These are phyloP conservation scores for Termitomyces sp. DNA, from an alignment of 768 basidiomycete genomes.

Conservation along the genomic window DNA sequence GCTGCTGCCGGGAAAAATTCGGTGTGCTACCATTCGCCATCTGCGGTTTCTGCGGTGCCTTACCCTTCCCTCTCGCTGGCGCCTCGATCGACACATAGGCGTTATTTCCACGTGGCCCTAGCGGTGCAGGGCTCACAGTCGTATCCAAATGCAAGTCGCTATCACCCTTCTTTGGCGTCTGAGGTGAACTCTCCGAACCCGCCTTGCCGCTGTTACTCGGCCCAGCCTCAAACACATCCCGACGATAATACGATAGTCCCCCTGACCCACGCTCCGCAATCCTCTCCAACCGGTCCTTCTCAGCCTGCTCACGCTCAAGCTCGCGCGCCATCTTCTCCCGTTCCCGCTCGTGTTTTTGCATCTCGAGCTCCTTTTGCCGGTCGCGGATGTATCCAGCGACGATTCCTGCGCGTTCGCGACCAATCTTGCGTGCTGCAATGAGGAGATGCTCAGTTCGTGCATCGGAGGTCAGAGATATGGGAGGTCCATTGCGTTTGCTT, in stretches of 20 bases:
- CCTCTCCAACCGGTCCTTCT: slow-evolving; percentile 23
- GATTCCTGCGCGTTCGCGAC: slow-evolving; percentile 53
- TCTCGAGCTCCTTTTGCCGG: slow-evolving; percentile 30
- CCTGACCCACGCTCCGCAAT: slow-evolving; percentile 14
- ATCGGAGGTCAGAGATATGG: slow-evolving; percentile 42
- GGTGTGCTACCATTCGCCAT: background rate
- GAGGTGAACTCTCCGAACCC: slow-evolving; percentile 2
- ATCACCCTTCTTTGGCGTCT: slow-evolving; percentile 14
- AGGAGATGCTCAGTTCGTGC: slow-evolving; percentile 69
- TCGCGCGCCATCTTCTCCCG: slow-evolving; percentile 22
- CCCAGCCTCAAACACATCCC: slow-evolving; percentile 10
- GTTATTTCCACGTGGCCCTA: background rate
- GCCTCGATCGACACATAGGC: slow-evolving; percentile 9
- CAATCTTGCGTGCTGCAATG: slow-evolving; percentile 64
- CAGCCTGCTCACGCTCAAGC: slow-evolving; percentile 24
- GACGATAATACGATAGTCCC: slow-evolving; percentile 16
- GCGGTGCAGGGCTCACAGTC: slow-evolving; percentile 10
- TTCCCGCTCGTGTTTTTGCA: slow-evolving; percentile 25
- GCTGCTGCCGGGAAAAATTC: slow-evolving; percentile 11
- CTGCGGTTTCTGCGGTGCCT: background rate
- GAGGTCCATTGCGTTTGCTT: slow-evolving; percentile 19
- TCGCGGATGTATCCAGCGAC: slow-evolving; percentile 44
- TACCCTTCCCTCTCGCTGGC: slow-evolving; percentile 7
- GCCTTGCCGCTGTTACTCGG: background rate
- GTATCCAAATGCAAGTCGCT: slow-evolving; percentile 1